Evolutionary conservation across 331 rosid genomes (phyloP).

Genomic region (Acacia concinna): DNA sequence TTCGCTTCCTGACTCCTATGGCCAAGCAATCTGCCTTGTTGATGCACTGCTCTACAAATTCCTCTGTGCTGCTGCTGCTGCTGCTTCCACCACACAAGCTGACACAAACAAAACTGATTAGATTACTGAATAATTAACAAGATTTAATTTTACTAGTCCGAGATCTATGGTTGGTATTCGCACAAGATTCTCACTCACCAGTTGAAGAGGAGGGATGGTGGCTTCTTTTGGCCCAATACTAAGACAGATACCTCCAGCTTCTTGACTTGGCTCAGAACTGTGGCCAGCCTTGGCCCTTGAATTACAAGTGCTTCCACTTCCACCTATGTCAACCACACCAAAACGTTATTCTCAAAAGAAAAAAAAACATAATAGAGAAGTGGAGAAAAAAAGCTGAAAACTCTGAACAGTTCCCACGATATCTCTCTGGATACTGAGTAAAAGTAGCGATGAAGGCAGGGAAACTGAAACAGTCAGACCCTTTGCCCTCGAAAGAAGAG

Average conservation of each 20-base stretch:
- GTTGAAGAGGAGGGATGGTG: slow-evolving; percentile 50
- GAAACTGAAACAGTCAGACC: slow-evolving; percentile 43
- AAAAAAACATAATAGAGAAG: neutral
- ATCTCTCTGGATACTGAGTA: slow-evolving; percentile 12
- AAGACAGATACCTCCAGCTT: slow-evolving; percentile 80
- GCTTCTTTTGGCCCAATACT: slow-evolving; percentile 79
- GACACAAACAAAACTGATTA: slow-evolving; percentile 6
- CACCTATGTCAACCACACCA: slow-evolving; percentile 44
- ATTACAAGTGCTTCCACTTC: slow-evolving; percentile 88
- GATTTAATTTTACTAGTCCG: neutral
- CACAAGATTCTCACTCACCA: slow-evolving; percentile 64
- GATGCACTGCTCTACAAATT: slow-evolving; percentile 69
- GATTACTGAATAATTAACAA: neutral
- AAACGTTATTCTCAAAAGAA: neutral
- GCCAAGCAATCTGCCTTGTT: slow-evolving; percentile 73
- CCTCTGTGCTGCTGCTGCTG: slow-evolving; percentile 43
- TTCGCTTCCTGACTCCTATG: slow-evolving; percentile 80
- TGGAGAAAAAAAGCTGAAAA: slow-evolving; percentile 5
- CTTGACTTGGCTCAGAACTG: slow-evolving; percentile 83
- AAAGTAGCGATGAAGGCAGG: slow-evolving; percentile 25
- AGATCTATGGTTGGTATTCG: slow-evolving; percentile 10
- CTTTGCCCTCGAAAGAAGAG: slow-evolving; percentile 42
- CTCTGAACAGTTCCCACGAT: slow-evolving; percentile 10
- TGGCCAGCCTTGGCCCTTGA: slow-evolving; percentile 74
- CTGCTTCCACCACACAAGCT: slow-evolving; percentile 56